Percentiles rank a stretch among this genome's conserved stretches.
Conservation (phyloP, 495 filamentous ascomycete species). For the Hypoxylon lenormandii region DNA sequence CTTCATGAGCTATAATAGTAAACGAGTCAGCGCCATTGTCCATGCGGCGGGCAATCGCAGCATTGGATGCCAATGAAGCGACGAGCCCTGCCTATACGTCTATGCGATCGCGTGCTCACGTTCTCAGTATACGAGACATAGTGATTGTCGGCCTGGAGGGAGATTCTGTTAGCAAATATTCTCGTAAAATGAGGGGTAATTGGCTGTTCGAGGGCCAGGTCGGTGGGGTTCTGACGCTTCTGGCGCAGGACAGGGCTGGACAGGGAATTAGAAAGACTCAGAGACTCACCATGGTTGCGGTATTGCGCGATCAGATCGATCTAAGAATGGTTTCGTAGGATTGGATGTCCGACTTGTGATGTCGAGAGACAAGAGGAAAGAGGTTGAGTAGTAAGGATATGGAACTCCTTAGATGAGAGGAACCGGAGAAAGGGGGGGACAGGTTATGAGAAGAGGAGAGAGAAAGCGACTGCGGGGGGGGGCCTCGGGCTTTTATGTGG, state of each 20-base stretch:
- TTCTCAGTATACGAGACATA: slow-evolving; percentile 77
- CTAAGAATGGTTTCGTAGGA: slow-evolving; percentile 20
- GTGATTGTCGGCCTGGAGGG: slow-evolving; percentile 62
- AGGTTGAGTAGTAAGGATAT: slow-evolving; percentile 8
- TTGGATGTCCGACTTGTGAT: slow-evolving; percentile 19
- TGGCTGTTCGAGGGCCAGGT: slow-evolving; percentile 46
- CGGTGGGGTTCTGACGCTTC: slow-evolving; percentile 45
- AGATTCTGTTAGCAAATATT: slow-evolving; percentile 60
- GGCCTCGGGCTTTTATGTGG: slow-evolving; percentile 45
- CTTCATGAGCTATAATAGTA: slow-evolving; percentile 78
- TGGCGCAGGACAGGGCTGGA: slow-evolving; percentile 32
- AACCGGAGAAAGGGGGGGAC: neutral
- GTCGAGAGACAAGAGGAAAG: slow-evolving; percentile 21
- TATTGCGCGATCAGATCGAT: slow-evolving; percentile 36
- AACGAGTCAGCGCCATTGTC: slow-evolving; percentile 38
- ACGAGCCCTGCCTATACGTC: slow-evolving; percentile 64
- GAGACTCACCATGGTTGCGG: slow-evolving; percentile 50
- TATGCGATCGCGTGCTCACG: slow-evolving; percentile 48
- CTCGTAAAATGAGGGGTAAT: slow-evolving; percentile 50
- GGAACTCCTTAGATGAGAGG: slow-evolving; percentile 7
- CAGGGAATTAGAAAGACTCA: too few relatives aligned
- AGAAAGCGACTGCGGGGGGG: slow-evolving; percentile 34
- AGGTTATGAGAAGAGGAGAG: neutral
- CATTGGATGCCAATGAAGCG: slow-evolving; percentile 29
- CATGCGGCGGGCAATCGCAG: slow-evolving; percentile 29